Evolutionary conservation across 2,329 filamentous ascomycete genomes (phyloP), one percentile per base, ranked within the genome.

Genomic region (Calcarisporium arbuscula): DNA sequence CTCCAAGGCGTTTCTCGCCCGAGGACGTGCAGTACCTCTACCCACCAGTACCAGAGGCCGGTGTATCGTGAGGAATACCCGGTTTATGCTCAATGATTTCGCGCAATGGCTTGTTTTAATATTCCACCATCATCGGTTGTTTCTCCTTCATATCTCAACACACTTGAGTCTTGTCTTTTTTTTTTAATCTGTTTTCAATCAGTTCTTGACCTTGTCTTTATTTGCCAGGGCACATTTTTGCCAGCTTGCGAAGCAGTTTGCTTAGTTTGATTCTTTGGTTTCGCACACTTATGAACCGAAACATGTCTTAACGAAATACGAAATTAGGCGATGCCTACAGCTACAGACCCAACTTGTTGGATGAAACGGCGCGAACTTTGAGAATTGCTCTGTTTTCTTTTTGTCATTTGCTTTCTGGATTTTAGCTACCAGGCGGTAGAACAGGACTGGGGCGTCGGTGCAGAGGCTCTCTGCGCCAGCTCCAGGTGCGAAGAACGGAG

Each of bases 271-370:
- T 29, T 48, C 43, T 41, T 43, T 47, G 45, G 45, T 52, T 51
- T 45, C 41, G 41, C 38, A 42, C 35, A 47, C 36, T 46, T 29
- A 53, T 43, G 51, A 54, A 51, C 53, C 44, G 48, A 52, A 44
- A 35, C 28, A 45, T 53, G 50, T 53, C 45, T 55, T 57, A 51
- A 53, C 44, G 54, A 56, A 53, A 48, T 47, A 51, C 42, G 51
- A 47, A 52, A 46, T 41, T 49, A 34, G 30, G 36, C 35, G 42
- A 47, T 44, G 34, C 41, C 48, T 42, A 44, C 38, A 45, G 19
- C 35, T 43, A 40, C 42, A 41, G 42, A 22, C 41, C 41, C 43
- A 29, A 38, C 46, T 51, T 42, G 43, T 33, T 48, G 48, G 39
- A 51, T 49, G 52, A 52, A 27, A 41, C 29, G 43, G 47, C 47